Base-by-base conservation (phyloP, 257 asterid species). In the Coffea canephora region DNA sequence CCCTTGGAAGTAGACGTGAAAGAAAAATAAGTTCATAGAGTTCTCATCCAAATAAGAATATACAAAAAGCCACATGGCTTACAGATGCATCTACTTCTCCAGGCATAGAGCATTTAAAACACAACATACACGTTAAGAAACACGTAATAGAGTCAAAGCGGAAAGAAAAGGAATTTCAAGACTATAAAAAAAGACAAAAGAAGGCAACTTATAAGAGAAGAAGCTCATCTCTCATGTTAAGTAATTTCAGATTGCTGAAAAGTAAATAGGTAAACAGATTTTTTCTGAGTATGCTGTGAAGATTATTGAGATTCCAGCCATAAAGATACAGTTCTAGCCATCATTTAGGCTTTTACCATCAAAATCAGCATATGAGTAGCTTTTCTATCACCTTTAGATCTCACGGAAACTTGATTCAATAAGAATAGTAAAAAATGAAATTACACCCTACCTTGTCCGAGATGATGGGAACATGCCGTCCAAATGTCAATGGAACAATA, bases 381-480 rank as follows among this genome's bases (percentile, higher is more conserved):
- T 73, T 43, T n/a, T 13, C 31, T 3, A 69, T 55, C 55, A 79
- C 73, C 79, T 72, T 74, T 39, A 52, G 27, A 9, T 16, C 55
- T 31, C 49, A 55, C 46, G 41, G 72, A n/a, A 75, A 31, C 61
- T 71, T 13, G 31, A 74, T 36, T 31, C 49, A 27, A 13, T 11
- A 50, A 34, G 57, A 67, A 55, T 21, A 13, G 39, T 3, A 67
- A 14, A 52, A 16, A 71, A 78, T 18, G 34, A 72, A 48, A 34
- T 27, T 70, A 34, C 48, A 19, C 76, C 85, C 83, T 85, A 96
- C 99, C 98, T 90, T 94, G 84, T 96, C 99, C 67, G 97, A 85
- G 64, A 96, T 90, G 65, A 96, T 96, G n/a, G 99, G 99, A 73
- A 96, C 97, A 85, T 90, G 97, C 80, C 98, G 95, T 74, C 99